Conservation (phyloP, 2,329 filamentous ascomycete species). For the Colletotrichum incanum region DNA sequence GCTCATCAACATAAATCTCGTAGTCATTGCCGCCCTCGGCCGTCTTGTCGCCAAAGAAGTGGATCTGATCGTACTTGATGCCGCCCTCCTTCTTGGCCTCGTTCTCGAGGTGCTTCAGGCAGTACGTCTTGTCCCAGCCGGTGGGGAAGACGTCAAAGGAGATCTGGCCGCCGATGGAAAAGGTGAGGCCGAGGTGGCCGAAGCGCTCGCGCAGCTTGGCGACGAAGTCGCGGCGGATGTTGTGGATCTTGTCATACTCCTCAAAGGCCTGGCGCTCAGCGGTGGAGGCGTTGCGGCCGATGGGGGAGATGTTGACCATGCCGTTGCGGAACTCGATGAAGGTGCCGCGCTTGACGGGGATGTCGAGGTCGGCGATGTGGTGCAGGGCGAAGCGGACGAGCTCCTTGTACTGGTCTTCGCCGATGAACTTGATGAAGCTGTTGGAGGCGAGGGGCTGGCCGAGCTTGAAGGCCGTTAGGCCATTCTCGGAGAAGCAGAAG, state of each 20-base stretch:
- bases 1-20: constrained; percentile 88
- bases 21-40: constrained; percentile 93
- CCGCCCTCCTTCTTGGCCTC: constrained; percentile 81
- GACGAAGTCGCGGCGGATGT: constrained; percentile 84
- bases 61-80: constrained; percentile 86
- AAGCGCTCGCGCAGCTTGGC: constrained; percentile 85
- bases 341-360: constrained; percentile 87
- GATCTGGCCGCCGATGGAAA: constrained; percentile 96
- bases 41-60: constrained; percentile 99
- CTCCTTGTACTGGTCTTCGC: constrained; percentile 86
- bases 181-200: constrained; percentile 87
- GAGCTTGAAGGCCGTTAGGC: constrained; percentile 89
- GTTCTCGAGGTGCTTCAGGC: constrained; percentile 86
- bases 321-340: constrained; percentile 93
- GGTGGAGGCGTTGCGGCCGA: constrained; percentile 87
- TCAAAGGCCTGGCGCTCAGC: constrained; percentile 88
- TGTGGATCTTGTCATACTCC: constrained; percentile 83
- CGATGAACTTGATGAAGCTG: constrained; percentile 93
- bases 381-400: constrained; percentile 83
- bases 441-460: constrained; percentile 82
- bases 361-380: constrained; percentile 87
- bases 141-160: constrained; percentile 98
- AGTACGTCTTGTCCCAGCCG: constrained; percentile 99
- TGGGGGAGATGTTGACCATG: constrained; percentile 89
- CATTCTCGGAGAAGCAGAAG: constrained; percentile 98